phyloP scores from a whole-genome alignment of 176 grass and related monocot genomes.

The Echinochloa phyllopogon region DNA sequence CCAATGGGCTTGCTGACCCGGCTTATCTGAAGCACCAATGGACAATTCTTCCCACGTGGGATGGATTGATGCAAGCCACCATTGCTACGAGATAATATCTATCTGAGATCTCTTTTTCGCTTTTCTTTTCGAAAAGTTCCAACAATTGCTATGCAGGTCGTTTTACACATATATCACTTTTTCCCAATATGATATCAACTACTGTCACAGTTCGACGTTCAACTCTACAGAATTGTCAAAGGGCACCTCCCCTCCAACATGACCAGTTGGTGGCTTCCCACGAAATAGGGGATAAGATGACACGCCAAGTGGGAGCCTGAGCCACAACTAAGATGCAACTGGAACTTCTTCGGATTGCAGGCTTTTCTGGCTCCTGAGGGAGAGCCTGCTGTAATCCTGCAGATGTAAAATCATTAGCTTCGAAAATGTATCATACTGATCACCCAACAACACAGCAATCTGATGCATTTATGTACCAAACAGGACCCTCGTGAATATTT shows the following conservation, averaged over 20 bases:
- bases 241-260: not conserved
- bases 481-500: slow-evolving; percentile 10
- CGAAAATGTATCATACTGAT: not conserved
- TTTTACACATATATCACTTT: slow-evolving; percentile 32
- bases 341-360: slow-evolving; percentile 52
- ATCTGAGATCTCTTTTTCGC: slow-evolving; percentile 32
- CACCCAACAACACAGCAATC: not conserved
- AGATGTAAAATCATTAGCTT: not conserved
- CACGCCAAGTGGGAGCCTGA: not conserved
- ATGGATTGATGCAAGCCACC: not conserved
- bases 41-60: not conserved
- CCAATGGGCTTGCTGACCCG: not conserved
- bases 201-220: slow-evolving; percentile 27
- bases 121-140: slow-evolving; percentile 42
- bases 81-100: slow-evolving; percentile 39
- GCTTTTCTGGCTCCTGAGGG: slow-evolving; percentile 50
- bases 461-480: not conserved
- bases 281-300: slow-evolving; percentile 20
- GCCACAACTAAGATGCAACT: slow-evolving; percentile 42
- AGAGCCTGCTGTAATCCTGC: slow-evolving; percentile 70
- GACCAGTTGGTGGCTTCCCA: not conserved
- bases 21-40: slow-evolving; percentile 1
- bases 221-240: slow-evolving; percentile 21
- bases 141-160: slow-evolving; percentile 27
- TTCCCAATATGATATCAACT: slow-evolving; percentile 33